Evolutionary conservation across 805 yeast species (phyloP), one percentile per base, ranked within the genome.

Genomic region (Blastobotrys peoriensis): DNA sequence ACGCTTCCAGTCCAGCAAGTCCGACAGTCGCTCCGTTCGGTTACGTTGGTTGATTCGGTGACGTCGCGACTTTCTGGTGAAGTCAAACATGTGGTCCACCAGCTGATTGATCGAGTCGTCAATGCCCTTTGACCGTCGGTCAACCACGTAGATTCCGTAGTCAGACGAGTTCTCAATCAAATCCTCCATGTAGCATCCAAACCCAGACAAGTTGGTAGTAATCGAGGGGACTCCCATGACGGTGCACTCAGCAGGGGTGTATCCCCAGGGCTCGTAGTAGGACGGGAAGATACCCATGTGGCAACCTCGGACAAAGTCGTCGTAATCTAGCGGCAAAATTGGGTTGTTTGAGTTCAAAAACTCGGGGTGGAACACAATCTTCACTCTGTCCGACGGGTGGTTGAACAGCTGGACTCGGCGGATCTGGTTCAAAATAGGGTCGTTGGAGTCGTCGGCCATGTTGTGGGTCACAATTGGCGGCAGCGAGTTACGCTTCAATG

Each of bases 191-290:
- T 91, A 91, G 54, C 98, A 94, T 40, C 98, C 98, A 62, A 91
- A 91, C 1, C 98, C 98, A 2, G 96, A 86, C 48, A 91, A 69
- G 63, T 91, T 91, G 35, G 98, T 91, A 8, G 98, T 91, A 59
- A 91, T 86, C 4, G 96, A 86, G 15, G 98, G 98, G 48, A 93
- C 95, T 45, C 98, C 98, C 98, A 91, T 91, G 19, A 93, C 98
- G 0, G 98, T 91, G 71, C 98, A 93, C 65, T 91, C 98, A 5
- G 98, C 98, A 2, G 98, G 98, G 2, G 98, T 91, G 66, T 91
- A 91, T 33, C 98, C 98, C 98, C 98, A 91, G 3, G 98, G 98
- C 68, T 91, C 98, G 62, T 91, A 91, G 68, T 91, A 91, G 0
- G 96, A 87, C 40, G 98, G 98, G 81, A 91, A 91, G 41, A 91